Evolutionary conservation across 805 yeast genomes (phyloP).

Genomic region (Pichia pseudocactophila): DNA sequence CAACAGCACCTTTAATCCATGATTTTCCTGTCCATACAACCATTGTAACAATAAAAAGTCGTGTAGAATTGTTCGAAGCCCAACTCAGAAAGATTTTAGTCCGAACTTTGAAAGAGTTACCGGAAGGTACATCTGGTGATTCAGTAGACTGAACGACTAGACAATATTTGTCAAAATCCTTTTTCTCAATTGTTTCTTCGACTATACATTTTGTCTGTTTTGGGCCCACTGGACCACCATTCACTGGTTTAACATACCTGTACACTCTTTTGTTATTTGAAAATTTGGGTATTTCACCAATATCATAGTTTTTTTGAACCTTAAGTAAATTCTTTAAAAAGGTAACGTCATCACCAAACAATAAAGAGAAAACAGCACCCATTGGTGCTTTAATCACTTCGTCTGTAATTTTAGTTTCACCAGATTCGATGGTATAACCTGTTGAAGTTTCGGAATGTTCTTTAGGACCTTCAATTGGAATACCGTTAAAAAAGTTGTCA

Average conservation of each 20-base stretch:
- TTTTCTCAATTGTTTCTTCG: constrained; percentile 46
- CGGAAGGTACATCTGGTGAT: constrained; percentile 82
- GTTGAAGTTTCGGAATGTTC: constrained; percentile 29
- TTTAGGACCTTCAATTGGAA: constrained; percentile 32
- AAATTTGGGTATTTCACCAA: constrained; percentile 40
- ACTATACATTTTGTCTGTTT: constrained; percentile 63
- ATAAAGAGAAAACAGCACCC: constrained; percentile 47
- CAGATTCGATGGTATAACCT: constrained; percentile 34
- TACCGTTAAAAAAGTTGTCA: constrained; percentile 29
- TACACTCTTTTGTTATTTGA: constrained; percentile 36
- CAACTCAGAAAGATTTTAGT: constrained; percentile 53
- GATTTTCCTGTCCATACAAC: constrained; percentile 70
- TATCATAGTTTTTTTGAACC: constrained; percentile 56
- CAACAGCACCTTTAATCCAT: constrained; percentile 72
- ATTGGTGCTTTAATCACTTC: constrained; percentile 47
- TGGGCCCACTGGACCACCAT: constrained; percentile 65
- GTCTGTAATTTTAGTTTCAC: constrained; percentile 49
- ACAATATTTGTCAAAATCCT: constrained; percentile 39
- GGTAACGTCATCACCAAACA: constrained; percentile 53
- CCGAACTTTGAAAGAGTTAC: constrained; percentile 53
- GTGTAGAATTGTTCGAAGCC: constrained; percentile 50
- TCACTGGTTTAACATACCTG: constrained; percentile 53
- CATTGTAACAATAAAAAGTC: constrained; percentile 41
- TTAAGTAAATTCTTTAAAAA: constrained; percentile 38
- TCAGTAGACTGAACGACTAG: constrained; percentile 48